These are phyloP conservation scores for Wickerhamiella infanticola DNA, from an alignment of 1,139 yeast genomes.

Conservation along the genomic window DNA sequence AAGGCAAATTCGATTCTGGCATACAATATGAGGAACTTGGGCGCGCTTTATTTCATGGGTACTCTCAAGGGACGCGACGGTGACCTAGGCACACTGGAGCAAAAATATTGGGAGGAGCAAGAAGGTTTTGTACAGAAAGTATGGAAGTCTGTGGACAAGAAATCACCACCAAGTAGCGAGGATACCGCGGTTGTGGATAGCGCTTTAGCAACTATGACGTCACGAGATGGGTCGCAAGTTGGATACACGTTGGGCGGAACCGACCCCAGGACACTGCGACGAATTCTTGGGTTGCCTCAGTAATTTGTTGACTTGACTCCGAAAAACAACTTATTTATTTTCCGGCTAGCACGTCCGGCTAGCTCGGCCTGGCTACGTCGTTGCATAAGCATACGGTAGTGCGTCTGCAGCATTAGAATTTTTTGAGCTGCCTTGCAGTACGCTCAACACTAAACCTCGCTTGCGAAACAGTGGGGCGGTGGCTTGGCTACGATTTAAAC, in stretches of 20 bases:
- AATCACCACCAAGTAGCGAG: background rate
- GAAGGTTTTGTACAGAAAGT: background rate
- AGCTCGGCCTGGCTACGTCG: no score
- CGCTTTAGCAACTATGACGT: background rate
- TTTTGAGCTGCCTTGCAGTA: no score
- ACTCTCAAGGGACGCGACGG: background rate
- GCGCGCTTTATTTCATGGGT: background rate
- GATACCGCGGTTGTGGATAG: background rate
- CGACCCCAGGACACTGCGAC: background rate
- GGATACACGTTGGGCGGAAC: background rate
- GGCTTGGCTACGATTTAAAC: no score
- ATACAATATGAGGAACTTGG: background rate
- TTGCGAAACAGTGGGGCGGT: no score
- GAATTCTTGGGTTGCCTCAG: background rate
- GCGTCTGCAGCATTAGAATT: no score
- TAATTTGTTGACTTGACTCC: no score
- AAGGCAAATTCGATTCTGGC: background rate
- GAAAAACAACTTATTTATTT: no score
- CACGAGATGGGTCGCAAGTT: background rate
- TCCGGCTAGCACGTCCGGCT: no score
- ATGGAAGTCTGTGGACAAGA: background rate
- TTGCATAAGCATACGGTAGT: no score
- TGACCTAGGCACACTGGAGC: background rate
- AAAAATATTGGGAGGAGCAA: background rate
- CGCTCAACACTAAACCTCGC: no score